Evolutionary conservation across 305 asterid species (phyloP), one percentile per base, ranked within the genome.

Genomic region (Fraxinus greggii): DNA sequence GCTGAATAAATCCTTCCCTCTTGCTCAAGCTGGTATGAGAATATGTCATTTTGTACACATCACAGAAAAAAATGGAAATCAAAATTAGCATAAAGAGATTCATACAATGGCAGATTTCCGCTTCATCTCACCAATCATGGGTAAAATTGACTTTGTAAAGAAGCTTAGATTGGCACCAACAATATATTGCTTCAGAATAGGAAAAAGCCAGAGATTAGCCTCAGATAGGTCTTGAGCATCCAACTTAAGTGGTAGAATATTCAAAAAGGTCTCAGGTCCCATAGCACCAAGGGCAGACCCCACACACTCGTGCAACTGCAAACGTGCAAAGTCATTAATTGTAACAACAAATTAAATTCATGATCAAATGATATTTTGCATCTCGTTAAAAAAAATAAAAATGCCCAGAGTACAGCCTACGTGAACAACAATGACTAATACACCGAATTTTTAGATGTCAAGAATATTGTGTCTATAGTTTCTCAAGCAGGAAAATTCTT

Each of bases 131-230:
- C 72, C 80, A 82, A 89, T 74, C 91, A 88, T 86, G 56, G 92
- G 87, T 80, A 92, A 78, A 78, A 96, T 83, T 78, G 95, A 87
- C 48, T 88, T 87, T 5, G 88, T 87, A 85, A 96, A 96, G 88
- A 88, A 94, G 73, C 87, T 86, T 87, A 96, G 83, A 79, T 82
- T 88, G 69, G 95, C 91, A 67, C 98, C 98, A 83, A 91, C 90
- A 38, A 83, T 89, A 78, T 93, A 89, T 89, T 92, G 95, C 88
- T 96, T 96, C 81, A 96, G 89, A 63, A 96, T 91, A 33, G 97
- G 97, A 80, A 94, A 92, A 79, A 94, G 92, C 99, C 99, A 96
- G 79, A 89, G 86, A 85, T 94, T 94, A 87, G 95, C 91, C 87
- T 93, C 94, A 0, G 95, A 88, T 80, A 88, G 89, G 82, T 91